Base-by-base conservation (phyloP, 331 rosid genomes). In the Saraca asoca region DNA sequence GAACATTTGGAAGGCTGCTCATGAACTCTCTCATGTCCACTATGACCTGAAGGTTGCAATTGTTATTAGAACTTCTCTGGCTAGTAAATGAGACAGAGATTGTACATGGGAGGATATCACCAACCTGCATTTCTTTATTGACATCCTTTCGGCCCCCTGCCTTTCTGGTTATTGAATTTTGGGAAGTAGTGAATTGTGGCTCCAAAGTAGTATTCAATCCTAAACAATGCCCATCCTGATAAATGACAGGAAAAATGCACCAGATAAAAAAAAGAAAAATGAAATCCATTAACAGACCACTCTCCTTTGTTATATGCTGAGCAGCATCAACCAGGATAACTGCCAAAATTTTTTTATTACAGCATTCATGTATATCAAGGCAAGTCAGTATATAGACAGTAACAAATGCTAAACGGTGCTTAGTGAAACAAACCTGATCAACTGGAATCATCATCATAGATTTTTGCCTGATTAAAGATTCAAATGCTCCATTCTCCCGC, bases 1-100 rank as follows among this genome's bases (percentile, higher is more conserved):
- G 98, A 81, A 92, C 93, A 79, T 82, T 89, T 54, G 98, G 98
- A 70, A 92, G 98, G 83, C 94, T 93, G 81, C 98, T 93, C 98
- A 93, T 93, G 86, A 93, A 93, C 77, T 93, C 98, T 62, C 98
- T 76, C 98, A 89, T 85, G 82, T 93, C 98, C 67, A 93, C 98
- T 65, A 89, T 87, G 75, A 93, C 83, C 98, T 93, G 88, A 85
- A 73, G 79, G 76, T 39, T 74, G 66, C 45, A 78, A 53, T 68
- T 58, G 62, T 53, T 58, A 51, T 41, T 41, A 69, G 58, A 54
- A 29, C 70, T 31, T 31, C 60, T 55, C 29, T 37, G 35, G 35
- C 71, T 57, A 58, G 57, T 39, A 39, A 50, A 66, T 16, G 65
- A 57, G 7, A 59, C 77, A 72, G 42, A 72, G 13, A 43, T 62